A percentile compares a stretch with the other conserved stretches of the same genome.
phyloP scores from a whole-genome alignment of 2,329 filamentous ascomycete species.

The Ilyonectria sp. region DNA sequence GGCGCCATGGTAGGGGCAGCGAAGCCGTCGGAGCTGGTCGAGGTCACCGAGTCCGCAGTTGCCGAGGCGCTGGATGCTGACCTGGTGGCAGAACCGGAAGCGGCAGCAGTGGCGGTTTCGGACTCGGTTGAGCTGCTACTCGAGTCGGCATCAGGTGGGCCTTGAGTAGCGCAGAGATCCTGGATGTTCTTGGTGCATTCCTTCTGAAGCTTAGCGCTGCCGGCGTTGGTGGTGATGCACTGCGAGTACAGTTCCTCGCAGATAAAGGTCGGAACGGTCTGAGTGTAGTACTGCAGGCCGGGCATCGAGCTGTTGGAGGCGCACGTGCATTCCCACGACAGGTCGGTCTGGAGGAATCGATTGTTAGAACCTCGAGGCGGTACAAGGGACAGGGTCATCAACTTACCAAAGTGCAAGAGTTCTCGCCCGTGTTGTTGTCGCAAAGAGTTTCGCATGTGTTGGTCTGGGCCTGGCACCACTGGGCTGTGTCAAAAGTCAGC shows the following conservation, averaged over 20 bases:
- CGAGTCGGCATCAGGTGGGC: constrained; percentile 46
- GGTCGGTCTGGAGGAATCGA: constrained; percentile 53
- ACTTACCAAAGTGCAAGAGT: constrained; percentile 65
- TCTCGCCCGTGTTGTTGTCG: constrained; percentile 53
- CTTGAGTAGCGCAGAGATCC: constrained; percentile 60
- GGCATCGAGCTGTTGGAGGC: constrained; percentile 62
- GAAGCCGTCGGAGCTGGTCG: constrained; percentile 52
- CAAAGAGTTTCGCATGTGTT: constrained; percentile 68
- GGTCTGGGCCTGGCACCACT: constrained; percentile 67
- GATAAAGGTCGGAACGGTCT: constrained; percentile 68
- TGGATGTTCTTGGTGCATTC: constrained; percentile 65
- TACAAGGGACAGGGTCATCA: neutral
- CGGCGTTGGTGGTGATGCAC: constrained; percentile 62
- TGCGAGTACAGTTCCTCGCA: constrained; percentile 64
- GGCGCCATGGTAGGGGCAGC: constrained; percentile 61
- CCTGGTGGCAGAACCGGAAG: constrained; percentile 42
- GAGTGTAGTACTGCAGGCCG: constrained; percentile 67
- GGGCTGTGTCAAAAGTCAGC: constrained; percentile 53
- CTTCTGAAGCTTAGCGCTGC: constrained; percentile 60
- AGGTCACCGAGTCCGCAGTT: constrained; percentile 49
- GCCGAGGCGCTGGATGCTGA: constrained; percentile 36
- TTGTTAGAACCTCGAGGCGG: neutral
- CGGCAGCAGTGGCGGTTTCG: constrained; percentile 43
- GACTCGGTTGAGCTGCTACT: constrained; percentile 45
- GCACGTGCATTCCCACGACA: constrained; percentile 67